Evolutionary conservation across 163 green algal genomes (phyloP).

Genomic region (Scenedesmus sp.): DNA sequence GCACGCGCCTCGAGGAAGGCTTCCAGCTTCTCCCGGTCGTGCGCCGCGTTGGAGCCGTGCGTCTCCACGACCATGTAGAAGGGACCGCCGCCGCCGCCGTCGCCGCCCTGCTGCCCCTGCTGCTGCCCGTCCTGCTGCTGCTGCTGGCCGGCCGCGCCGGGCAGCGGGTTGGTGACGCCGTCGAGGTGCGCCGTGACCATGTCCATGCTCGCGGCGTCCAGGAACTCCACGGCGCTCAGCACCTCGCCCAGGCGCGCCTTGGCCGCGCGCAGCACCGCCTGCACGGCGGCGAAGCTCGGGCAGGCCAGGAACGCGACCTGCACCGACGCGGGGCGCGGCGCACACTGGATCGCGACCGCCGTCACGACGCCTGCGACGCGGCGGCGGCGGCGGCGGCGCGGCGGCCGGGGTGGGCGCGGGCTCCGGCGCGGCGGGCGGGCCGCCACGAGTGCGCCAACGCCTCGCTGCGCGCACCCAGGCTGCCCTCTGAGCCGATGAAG

Average conservation of each 20-base stretch:
- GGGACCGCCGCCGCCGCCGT: constrained; percentile 14
- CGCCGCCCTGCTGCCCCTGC: constrained; percentile 8
- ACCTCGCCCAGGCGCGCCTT: constrained; percentile 73
- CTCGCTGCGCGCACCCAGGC: constrained; percentile 76
- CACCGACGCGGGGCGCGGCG: constrained; percentile 64
- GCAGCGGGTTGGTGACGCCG: constrained; percentile 70
- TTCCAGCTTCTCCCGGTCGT: constrained; percentile 91
- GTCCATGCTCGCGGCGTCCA: constrained; percentile 81
- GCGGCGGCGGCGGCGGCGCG: too few species aligned
- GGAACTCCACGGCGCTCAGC: constrained; percentile 95
- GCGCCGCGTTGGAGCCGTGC: constrained; percentile 77
- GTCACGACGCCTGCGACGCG: constrained; percentile 87
- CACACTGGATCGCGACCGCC: constrained; percentile 78
- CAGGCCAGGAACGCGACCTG: constrained; percentile 79
- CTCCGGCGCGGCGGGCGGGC: too few species aligned
- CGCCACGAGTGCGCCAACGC: too few species aligned
- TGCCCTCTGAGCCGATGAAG: constrained; percentile 97
- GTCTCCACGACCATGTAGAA: constrained; percentile 97
- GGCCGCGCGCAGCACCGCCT: constrained; percentile 68
- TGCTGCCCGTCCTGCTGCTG: constrained; percentile 25
- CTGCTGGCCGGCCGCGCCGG: constrained; percentile 2
- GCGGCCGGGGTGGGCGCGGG: too few species aligned
- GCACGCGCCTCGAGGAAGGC: constrained; percentile 74
- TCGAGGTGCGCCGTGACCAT: constrained; percentile 70
- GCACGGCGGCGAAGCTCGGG: constrained; percentile 56